These are phyloP conservation scores for Fallopia convolvulus DNA, from an alignment of 148 eudicot species.

Conservation along the genomic window DNA sequence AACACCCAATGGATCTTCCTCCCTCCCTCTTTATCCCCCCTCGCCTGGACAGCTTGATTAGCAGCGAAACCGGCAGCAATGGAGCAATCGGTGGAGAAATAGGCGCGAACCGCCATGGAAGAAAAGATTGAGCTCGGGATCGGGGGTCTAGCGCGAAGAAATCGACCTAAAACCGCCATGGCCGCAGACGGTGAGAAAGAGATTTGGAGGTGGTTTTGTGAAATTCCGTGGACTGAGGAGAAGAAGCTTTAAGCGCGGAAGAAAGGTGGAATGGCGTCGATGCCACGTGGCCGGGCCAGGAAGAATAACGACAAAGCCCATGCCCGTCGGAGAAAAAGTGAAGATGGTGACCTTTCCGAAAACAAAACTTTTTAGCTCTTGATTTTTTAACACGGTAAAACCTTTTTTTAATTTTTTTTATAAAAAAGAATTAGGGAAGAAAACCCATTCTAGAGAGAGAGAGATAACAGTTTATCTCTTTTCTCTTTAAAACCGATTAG, in stretches of 20 bases:
- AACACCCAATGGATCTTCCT: constrained; percentile 83
- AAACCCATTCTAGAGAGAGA: no score
- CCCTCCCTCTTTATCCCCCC: not conserved
- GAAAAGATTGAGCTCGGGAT: constrained; percentile 6
- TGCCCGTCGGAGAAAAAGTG: not conserved
- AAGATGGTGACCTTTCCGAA: not conserved
- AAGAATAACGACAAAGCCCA: not conserved
- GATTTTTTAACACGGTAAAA: no score
- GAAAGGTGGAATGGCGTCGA: not conserved
- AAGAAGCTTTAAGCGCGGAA: not conserved
- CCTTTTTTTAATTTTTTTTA: no score
- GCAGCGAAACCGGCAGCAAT: not conserved
- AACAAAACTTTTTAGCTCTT: no score
- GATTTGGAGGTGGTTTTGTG: not conserved
- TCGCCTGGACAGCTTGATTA: not conserved
- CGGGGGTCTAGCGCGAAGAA: constrained; percentile 4
- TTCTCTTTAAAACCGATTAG: no score
- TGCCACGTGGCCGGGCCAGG: not conserved
- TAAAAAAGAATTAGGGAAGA: no score
- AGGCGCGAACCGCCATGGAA: not conserved
- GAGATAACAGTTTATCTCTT: no score
- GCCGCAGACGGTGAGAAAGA: not conserved
- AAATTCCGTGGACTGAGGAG: not conserved
- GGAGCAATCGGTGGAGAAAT: not conserved
- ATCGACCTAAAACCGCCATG: constrained; percentile 9